Base-by-base conservation (phyloP, 164 flowering plant genomes). In the Saururus chinensis region DNA sequence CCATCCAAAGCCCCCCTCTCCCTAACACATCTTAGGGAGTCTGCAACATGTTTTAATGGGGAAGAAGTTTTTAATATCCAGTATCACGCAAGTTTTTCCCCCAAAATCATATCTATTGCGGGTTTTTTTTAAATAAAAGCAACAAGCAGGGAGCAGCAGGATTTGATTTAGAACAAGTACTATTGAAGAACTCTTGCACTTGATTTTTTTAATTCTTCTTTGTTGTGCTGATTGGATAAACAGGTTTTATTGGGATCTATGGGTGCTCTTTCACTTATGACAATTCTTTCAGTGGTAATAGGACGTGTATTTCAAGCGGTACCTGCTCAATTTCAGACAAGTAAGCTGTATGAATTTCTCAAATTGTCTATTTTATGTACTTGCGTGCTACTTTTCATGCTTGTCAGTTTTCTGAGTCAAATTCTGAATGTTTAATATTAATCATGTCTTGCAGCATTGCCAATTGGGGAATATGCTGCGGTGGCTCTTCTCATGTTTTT, bases 261-360 rank as follows among this genome's bases (percentile, higher is more conserved):
- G 90, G 96, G 80, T 62, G 99, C 99, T 65, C 88, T 93, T 61
- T 81, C 96, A 63, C 92, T 93, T 49, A 93, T 93, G 99, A 84
- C 99, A 40, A 65, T 88, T 71, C 76, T 93, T 30, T 93, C 99
- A 9, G 99, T 93, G 57, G 75, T 90, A 53, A 89, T 93, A 45
- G 99, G 99, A 66, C 73, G 90, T 51, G 74, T 93, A 75, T 93
- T 93, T 81, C 80, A 85, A 51, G 86, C 99, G 20, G 96, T 93
- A 40, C 99, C 99, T 67, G 88, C 97, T 72, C 99, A 93, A 62
- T 93, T 93, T 73, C 96, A 90, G 70, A 90, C 99, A 57, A 93
- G 99, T 93, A 82, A 82, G 96, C 73, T 56, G 22, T 51, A 23
- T 58, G 45, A 58, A 13, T 37, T n/a, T 30, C 45, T 37, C 17